Conservation (phyloP, 768 basidiomycete genomes). For the Floccularia luteovirens region DNA sequence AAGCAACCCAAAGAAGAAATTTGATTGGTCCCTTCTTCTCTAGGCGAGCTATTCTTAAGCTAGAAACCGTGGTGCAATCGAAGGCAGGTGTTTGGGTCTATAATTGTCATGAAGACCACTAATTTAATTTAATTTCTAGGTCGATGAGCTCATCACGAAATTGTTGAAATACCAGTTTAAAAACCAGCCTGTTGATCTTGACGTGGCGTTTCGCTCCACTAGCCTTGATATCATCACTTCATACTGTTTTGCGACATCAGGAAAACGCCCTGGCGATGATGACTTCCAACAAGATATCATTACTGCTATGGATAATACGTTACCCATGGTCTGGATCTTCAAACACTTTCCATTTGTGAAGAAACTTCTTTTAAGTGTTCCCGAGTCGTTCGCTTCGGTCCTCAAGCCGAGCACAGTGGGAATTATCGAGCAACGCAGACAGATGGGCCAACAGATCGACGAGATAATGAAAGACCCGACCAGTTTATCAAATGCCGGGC, state of each 20-base stretch:
- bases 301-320: constrained; percentile 23
- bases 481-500: constrained; percentile 19
- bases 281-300: constrained; percentile 26
- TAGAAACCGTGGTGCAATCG: constrained; percentile 24
- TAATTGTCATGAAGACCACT: background rate
- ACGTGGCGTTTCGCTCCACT: constrained; percentile 28
- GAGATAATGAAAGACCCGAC: constrained; percentile 23
- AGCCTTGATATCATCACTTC: constrained; percentile 31
- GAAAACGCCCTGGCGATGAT: constrained; percentile 17
- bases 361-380: constrained; percentile 20
- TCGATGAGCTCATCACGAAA: constrained; percentile 22
- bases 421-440: constrained; percentile 21
- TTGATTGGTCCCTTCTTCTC: constrained; percentile 32
- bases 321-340: constrained; percentile 28
- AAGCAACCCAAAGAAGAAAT: constrained; percentile 24
- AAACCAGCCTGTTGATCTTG: constrained; percentile 21
- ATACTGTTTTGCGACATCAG: constrained; percentile 28
- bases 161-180: constrained; percentile 15
- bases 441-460: constrained; percentile 25
- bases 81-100: constrained; percentile 15
- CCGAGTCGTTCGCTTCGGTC: constrained; percentile 23
- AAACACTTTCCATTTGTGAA: constrained; percentile 27
- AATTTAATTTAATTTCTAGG: constrained; percentile 9
- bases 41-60: constrained; percentile 26
- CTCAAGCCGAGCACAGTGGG: constrained; percentile 26